Conservation (phyloP, 2,329 filamentous ascomycete species). For the Sporothrix inflata region DNA sequence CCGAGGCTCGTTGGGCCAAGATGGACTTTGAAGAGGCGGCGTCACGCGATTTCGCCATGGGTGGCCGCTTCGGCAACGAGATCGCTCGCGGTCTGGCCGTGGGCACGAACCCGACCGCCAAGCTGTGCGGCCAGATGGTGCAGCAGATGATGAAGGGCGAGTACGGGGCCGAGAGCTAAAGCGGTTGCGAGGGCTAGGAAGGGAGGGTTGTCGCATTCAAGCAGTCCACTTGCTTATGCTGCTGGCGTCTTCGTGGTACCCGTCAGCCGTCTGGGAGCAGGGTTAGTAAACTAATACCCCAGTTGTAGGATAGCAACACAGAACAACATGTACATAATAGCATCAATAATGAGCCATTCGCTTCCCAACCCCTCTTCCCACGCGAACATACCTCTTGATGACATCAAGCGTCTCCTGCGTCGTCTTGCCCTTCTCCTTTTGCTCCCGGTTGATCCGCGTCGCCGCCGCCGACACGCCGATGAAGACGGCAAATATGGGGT, state of each 20-base stretch:
- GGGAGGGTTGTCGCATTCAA: neutral
- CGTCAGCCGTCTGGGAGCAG: conserved; percentile 23
- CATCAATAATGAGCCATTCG: neutral
- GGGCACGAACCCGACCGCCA: conserved; percentile 68
- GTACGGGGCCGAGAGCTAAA: conserved; percentile 50
- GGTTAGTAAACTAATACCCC: conserved; percentile 15
- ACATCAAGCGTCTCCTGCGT: conserved; percentile 55
- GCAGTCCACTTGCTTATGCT: neutral
- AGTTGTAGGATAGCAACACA: conserved; percentile 1
- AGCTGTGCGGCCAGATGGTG: conserved; percentile 71
- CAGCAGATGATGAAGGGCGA: conserved; percentile 71
- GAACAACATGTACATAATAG: neutral
- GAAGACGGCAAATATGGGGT: conserved; percentile 61
- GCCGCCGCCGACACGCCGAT: conserved; percentile 61
- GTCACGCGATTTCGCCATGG: conserved; percentile 64
- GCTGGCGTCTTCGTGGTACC: conserved; percentile 20
- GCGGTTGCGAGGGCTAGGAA: neutral
- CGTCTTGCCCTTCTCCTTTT: conserved; percentile 60
- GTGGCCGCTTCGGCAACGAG: conserved; percentile 67
- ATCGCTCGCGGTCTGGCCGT: conserved; percentile 67
- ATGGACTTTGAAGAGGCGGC: conserved; percentile 65
- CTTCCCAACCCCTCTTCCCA: neutral
- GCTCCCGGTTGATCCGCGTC: conserved; percentile 62
- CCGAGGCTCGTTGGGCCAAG: conserved; percentile 54
- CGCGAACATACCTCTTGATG: conserved; percentile 49